Conservation (phyloP, 441 rosid genomes). For the Brassica hybrid region DNA sequence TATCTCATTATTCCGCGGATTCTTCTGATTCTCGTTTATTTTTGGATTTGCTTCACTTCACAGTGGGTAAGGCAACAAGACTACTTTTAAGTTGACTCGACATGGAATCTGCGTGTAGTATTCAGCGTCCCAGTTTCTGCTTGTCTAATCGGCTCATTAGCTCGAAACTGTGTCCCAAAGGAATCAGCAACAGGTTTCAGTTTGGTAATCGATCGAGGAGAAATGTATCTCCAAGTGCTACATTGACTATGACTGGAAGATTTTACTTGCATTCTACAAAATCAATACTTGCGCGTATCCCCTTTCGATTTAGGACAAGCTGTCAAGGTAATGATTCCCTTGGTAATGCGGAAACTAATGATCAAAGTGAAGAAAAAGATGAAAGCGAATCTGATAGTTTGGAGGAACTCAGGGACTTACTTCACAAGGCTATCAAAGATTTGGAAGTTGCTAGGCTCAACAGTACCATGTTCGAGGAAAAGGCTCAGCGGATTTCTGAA, state of each 20-base stretch:
- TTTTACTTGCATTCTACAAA: background rate
- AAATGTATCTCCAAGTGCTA: background rate
- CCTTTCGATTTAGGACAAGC: background rate
- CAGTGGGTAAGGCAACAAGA: background rate
- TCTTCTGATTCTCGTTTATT: background rate
- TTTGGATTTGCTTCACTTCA: background rate
- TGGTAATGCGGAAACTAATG: constrained; percentile 32
- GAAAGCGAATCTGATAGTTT: constrained; percentile 50
- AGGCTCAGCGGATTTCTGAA: constrained; percentile 90
- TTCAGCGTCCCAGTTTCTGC: background rate
- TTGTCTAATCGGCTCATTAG: background rate
- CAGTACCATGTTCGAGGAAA: constrained; percentile 90
- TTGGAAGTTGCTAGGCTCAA: constrained; percentile 81
- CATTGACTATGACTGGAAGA: background rate
- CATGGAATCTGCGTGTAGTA: background rate
- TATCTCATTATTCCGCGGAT: background rate
- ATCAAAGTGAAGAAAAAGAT: constrained; percentile 50
- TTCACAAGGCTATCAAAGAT: constrained; percentile 67
- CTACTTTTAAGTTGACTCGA: background rate
- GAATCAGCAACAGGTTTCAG: background rate
- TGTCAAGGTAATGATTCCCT: constrained; percentile 56
- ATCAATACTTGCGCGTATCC: background rate
- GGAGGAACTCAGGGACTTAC: constrained; percentile 68
- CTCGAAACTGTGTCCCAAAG: background rate
- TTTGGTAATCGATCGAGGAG: background rate